phyloP scores from a whole-genome alignment of 2,329 filamentous ascomycete species.

The Penicillium sp. region DNA sequence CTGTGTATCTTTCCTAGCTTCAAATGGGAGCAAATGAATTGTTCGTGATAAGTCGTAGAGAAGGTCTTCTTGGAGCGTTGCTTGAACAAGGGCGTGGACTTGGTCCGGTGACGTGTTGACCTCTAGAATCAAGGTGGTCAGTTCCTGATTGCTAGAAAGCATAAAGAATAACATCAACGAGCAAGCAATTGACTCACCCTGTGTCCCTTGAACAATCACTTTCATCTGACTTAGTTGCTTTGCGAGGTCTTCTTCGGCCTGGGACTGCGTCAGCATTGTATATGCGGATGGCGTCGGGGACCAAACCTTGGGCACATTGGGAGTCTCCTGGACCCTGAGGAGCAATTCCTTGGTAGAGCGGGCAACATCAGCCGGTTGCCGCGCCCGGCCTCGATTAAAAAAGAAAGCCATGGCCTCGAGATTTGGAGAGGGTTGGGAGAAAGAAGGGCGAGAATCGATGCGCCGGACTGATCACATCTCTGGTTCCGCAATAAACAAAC shows the following conservation, averaged over 20 bases:
- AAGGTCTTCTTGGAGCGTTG: conserved; percentile 85
- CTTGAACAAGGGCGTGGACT: conserved; percentile 80
- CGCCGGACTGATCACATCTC: conserved; percentile 10
- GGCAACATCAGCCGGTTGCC: conserved; percentile 63
- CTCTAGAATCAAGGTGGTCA: conserved; percentile 56
- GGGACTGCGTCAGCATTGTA: conserved; percentile 50
- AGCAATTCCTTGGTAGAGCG: conserved; percentile 65
- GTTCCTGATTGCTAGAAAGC: conserved; percentile 3
- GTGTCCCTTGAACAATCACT: conserved; percentile 85
- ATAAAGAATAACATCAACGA: neutral
- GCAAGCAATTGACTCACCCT: conserved; percentile 57
- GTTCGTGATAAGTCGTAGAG: conserved; percentile 79
- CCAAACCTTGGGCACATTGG: conserved; percentile 57
- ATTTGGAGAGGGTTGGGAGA: conserved; percentile 13
- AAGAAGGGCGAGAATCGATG: conserved; percentile 12
- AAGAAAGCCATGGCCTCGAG: conserved; percentile 64
- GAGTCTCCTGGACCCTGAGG: conserved; percentile 60
- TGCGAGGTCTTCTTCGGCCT: conserved; percentile 84
- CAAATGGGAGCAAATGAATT: conserved; percentile 86
- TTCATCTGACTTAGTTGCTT: conserved; percentile 91
- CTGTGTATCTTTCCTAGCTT: conserved; percentile 92
- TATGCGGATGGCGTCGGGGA: conserved; percentile 55
- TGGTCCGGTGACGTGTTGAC: conserved; percentile 83
- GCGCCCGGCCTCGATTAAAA: conserved; percentile 63
- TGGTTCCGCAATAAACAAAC: conserved; percentile 26